Evolutionary conservation across 2,329 filamentous ascomycete genomes (phyloP), one percentile per base, ranked within the genome.

Genomic region (Talaromyces sp.): DNA sequence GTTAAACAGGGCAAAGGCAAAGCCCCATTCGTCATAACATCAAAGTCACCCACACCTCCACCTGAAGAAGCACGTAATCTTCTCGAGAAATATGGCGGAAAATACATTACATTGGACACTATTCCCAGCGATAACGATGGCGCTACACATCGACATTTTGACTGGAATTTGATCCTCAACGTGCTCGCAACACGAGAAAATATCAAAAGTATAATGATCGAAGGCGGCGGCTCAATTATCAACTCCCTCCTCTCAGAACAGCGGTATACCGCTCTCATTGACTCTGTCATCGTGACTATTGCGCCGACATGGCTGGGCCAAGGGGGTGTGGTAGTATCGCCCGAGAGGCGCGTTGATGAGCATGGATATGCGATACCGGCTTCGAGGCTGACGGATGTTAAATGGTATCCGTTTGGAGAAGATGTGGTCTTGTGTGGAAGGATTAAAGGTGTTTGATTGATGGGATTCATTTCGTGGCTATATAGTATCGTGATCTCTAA

Each of bases 241-340:
- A 95, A 95, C 72, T 86, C 89, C 2, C 78, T 97, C 4, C 82
- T 97, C 1, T 74, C 75, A 1, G 85, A 85, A 68, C 82, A 86
- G 37, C 24, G 27, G 16, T 63, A 58, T 39, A 64, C 56, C 14
- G 66, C 71, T 3, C 76, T 92, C 4, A 80, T 96, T 31, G 84
- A 91, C 72, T 88, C 89, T 3, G 89, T 97, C 52, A 90, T 97
- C 72, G 83, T 97, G 57, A 97, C 94, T 0, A 89, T 97, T 72
- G 92, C 93, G 2, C 93, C 93, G 4, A 92, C 88, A 0, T 97
- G 92, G 88, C 81, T 97, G 22, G 93, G 93, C 0, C 83, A 85
- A 66, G 92, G 91, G 2, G 92, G 92, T 3, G 91, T 97, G 10
- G 84, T 89, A 7, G 91, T 97, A 0, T 89, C 87, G 50, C 93